Evolutionary conservation across 1,284 basidiomycete genomes (phyloP), one percentile per base, ranked within the genome.

Genomic region (Rhodotorula sp.): DNA sequence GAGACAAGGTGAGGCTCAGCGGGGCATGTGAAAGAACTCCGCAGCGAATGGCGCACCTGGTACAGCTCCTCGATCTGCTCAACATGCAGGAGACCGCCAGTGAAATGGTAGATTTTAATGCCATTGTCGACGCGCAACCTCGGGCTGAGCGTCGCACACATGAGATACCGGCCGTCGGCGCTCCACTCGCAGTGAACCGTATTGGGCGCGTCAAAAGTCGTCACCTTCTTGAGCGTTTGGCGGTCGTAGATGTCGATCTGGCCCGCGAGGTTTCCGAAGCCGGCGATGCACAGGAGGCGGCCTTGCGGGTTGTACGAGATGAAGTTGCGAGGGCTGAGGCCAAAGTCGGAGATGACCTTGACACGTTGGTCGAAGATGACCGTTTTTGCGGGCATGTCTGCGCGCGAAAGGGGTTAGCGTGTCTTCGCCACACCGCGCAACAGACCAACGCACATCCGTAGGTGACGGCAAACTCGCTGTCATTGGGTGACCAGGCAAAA

Each of bases 81-180:
- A 15, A 89, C 82, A 72, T 95, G 91, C 46, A 97, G 80, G 30
- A 99, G 86, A 9, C 88, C 84, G 15, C 95, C 94, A 0, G 88
- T 87, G 80, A 91, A 94, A 81, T 97, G 94, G 90, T 91, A 98
- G 69, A 99, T 85, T 81, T 93, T 94, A 80, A 98, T 88, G 3
- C 95, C 93, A 77, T 98, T 98, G 82, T 99, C 95, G 63, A 99
- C 96, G 51, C 96, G 88, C 64, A 99, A 82, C 44, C 96, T 87
- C 1, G 96, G 95, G 24, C 91, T 94, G 40, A 98, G 86, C 0
- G 93, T 98, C 2, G 94, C 94, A 2, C 94, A 97, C 76, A 99
- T 84, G 55, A 99, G 85, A 83, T 90, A 95, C 58, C 90, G 88
- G 16, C 95, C 95, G 75, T 94, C 92, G 0, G 94, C 91, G 30